A percentile compares a stretch with the other conserved stretches of the same genome.
phyloP scores from a whole-genome alignment of 495 filamentous ascomycete genomes.

The Terfezia claveryi region DNA sequence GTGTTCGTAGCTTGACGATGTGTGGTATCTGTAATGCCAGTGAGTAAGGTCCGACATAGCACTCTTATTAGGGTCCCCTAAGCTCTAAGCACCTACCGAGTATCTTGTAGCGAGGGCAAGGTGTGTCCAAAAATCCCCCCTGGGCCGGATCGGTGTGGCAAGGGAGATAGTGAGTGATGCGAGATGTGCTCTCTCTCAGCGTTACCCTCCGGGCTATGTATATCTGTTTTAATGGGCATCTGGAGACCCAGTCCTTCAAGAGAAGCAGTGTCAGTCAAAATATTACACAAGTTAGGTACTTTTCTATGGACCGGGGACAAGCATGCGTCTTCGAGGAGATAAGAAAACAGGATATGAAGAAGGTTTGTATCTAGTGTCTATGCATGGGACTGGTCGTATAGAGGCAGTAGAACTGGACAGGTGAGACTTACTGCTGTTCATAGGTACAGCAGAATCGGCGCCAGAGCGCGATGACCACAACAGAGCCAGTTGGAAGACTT shows the following conservation, averaged over 20 bases:
- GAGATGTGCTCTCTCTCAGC: not conserved
- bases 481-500: constrained; percentile 20
- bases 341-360: not conserved
- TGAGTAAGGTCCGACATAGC: no score
- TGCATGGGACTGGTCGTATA: not conserved
- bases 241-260: not conserved
- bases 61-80: no score
- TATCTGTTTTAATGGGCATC: not conserved
- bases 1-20: constrained; percentile 2
- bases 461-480: constrained; percentile 20
- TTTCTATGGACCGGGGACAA: constrained; percentile 4
- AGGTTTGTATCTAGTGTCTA: not conserved
- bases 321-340: not conserved
- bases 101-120: not conserved
- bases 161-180: not conserved
- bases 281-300: not conserved
- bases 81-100: not conserved
- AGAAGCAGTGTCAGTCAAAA: not conserved
- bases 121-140: not conserved
- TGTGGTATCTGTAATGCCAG: not conserved
- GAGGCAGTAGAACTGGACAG: constrained; percentile 1
- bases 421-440: constrained; percentile 20
- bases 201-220: not conserved
- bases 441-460: constrained; percentile 18
- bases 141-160: not conserved